Evolutionary conservation across 2,329 filamentous ascomycete species (phyloP), one percentile per base, ranked within the genome.

Genomic region (Fusarium virguliforme): DNA sequence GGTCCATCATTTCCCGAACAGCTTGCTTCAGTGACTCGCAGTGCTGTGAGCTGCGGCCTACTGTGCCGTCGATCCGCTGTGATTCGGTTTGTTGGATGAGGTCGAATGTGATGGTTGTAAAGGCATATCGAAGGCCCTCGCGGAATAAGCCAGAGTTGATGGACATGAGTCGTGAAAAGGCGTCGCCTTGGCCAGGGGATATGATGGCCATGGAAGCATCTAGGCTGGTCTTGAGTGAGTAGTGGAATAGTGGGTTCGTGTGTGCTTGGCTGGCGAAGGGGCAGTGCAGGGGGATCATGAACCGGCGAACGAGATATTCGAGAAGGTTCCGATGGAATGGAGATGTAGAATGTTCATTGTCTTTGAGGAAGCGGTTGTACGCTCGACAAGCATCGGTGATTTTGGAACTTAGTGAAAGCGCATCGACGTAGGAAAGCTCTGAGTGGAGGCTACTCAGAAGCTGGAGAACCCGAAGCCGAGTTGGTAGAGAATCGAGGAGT

Each of bases 211-310:
- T 74, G 15, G 82, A 80, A 2, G 80, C 74, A 37, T 88, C 86
- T 3, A 87, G 65, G 65, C 81, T 84, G 8, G 83, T 77, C 64
- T 85, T 86, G 35, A 82, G 80, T 0, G 85, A 88, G 76, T 83
- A 86, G 67, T 86, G 81, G 71, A 83, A 89, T 5, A 82, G 64
- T 0, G 84, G 85, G 55, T 87, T 82, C 1, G 72, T 68, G 6
- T 76, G 79, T 9, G 85, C 82, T 64, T 81, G 77, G 38, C 75
- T 76, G 38, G 82, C 82, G 72, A 85, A 88, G 1, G 84, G 80
- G 8, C 82, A 83, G 67, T 91, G 88, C 0, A 91, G 79, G 1
- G 84, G 81, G 13, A 90, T 82, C 3, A 89, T 71, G 71, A 88
- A 89, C 13, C 88, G 85, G 6, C 86, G 85, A 4, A 87, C 79